Base-by-base conservation (phyloP, 345 rosid species). In the Rhodamnia rubescens region DNA sequence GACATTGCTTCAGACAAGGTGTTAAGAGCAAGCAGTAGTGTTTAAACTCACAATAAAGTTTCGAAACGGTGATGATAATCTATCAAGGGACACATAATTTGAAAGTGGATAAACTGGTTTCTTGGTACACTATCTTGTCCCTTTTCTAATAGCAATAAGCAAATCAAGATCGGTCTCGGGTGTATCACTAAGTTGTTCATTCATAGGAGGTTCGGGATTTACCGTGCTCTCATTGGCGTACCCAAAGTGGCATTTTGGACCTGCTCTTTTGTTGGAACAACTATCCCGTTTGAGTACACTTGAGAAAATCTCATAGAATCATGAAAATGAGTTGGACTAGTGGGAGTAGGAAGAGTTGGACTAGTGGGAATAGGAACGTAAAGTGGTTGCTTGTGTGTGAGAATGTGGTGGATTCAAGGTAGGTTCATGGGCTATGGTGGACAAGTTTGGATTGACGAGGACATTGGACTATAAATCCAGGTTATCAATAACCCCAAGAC, bases 51-150 rank as follows among this genome's bases (percentile, higher is more conserved):
- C n/a, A 11, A 10, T 56, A 9, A 10, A 56, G 13, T 22, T 56
- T 0, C 1, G 5, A 4, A 10, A 11, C 11, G 27, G 0, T 55
- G 12, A 22, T 55, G n/a, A 55, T 21, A 55, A 21, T 0, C 58
- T 55, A 55, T n/a, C n/a, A n/a, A n/a, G n/a, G n/a, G n/a, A n/a
- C n/a, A n/a, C n/a, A n/a, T n/a, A n/a, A n/a, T n/a, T 55, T 21
- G 52, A 50, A 22, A 55, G 24, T 55, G 58, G 58, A 55, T 21
- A 55, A 6, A 55, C 0, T 22, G 5, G 52, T 50, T 50, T 50
- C 52, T 50, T 50, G 14, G 52, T 50, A 12, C 52, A 50, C 58
- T 55, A 10, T 55, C 11, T 55, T 22, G 9, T 55, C 58, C 5
- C 4, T 55, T 55, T 55, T 55, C 12, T 55, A 22, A 55, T 0